Evolutionary conservation across 495 filamentous ascomycete species (phyloP), one percentile per base, ranked within the genome.

Genomic region (Neurospora tetraspora): DNA sequence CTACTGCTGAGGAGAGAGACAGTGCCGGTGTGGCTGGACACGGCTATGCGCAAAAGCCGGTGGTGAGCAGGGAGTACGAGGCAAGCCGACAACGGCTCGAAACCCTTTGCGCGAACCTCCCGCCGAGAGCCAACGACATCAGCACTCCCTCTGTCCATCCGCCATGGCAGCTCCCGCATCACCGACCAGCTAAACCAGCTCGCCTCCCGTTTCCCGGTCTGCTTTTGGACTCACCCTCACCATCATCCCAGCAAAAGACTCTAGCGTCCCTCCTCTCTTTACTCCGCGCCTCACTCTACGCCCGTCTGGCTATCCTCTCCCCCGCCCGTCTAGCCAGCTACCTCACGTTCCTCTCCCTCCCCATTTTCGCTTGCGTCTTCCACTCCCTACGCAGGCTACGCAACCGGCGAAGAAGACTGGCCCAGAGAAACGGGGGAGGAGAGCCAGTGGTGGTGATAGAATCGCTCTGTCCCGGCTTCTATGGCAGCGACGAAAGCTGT

Each of bases 141-240:
- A 34, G 6, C 14, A 36, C 14, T 0, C 14, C 53, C 2, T 34
- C 27, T 9, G 53, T 16, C 3, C 77, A 43, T 70, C 77, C 74
- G 1, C 75, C 75, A 0, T 77, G 76, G 76, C 61, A 68, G 2
- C 72, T 69, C 8, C 74, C 78, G 34, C 76, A 74, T 65, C 75
- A 73, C 36, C 39, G 40, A 45, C 72, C 43, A 4, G 53, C 53
- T 18, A 34, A 18, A 65, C 34, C 70, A 40, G 27, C 71, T 72
- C 70, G 68, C 39, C 53, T 69, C 23, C 36, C 78, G 59, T 34
- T 74, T 73, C n/a, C 71, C 53, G 69, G 70, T 72, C 23, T 6
- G 73, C 73, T 11, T 31, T 31, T 71, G 65, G 68, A 76, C 74
- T 59, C 71, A 39, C 14, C 65, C 71, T n/a, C 78, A 61, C 1